These are phyloP conservation scores for Saturnispora gosingensis DNA, from an alignment of 805 yeast species.

Conservation along the genomic window DNA sequence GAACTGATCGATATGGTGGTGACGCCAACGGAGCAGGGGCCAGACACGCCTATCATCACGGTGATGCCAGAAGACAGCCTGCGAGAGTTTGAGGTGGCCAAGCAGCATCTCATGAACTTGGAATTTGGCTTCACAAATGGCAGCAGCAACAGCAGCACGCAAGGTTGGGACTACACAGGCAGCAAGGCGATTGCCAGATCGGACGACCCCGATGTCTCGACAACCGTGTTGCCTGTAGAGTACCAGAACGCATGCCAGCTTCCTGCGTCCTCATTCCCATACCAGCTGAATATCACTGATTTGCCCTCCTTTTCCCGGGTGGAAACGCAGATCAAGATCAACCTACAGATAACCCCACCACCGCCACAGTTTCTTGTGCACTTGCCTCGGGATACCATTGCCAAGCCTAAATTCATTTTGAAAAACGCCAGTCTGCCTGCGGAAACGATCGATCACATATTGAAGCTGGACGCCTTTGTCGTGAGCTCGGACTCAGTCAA, in stretches of 20 bases:
- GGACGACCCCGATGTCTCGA: slow-evolving; percentile 20
- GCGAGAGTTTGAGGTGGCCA: slow-evolving; percentile 38
- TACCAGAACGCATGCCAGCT: slow-evolving; percentile 17
- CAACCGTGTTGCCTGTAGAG: slow-evolving; percentile 22
- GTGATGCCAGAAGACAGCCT: slow-evolving; percentile 19
- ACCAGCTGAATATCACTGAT: slow-evolving; percentile 43
- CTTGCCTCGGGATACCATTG: slow-evolving; percentile 78
- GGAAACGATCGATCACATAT: slow-evolving; percentile 42
- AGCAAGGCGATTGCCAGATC: slow-evolving; percentile 8
- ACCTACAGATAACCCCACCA: slow-evolving; percentile 60
- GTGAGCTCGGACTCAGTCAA: slow-evolving; percentile 26
- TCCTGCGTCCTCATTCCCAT: slow-evolving; percentile 31
- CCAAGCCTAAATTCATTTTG: slow-evolving; percentile 77
- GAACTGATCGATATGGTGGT: not conserved
- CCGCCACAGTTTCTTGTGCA: slow-evolving; percentile 68
- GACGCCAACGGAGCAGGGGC: not conserved
- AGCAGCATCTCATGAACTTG: not conserved
- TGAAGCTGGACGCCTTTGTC: slow-evolving; percentile 74
- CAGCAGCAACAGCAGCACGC: not conserved
- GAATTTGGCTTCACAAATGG: not conserved
- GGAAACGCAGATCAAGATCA: slow-evolving; percentile 87
- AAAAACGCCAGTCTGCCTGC: slow-evolving; percentile 37
- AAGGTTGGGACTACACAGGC: slow-evolving; percentile 10
- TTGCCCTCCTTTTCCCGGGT: slow-evolving; percentile 82
- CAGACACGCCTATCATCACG: slow-evolving; percentile 1